Base-by-base conservation (phyloP, 805 yeast genomes). In the Saccharomycopsis fodiens region DNA sequence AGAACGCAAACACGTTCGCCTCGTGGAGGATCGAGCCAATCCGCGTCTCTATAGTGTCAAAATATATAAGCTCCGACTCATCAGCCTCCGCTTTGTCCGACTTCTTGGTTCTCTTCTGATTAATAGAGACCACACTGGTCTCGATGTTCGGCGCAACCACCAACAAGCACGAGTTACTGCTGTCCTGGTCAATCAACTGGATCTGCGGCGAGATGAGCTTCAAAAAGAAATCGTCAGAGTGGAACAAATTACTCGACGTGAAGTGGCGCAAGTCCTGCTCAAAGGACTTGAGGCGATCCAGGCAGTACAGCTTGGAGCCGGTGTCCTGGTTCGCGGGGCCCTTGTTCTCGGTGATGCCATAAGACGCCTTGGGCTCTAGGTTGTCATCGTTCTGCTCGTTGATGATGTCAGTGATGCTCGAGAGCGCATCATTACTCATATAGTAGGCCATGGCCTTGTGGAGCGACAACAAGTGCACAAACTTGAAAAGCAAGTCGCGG, bases 171-270 rank as follows among this genome's bases (percentile, higher is more conserved):
- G 83, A 67, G 36, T 76, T 78, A 2, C 68, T 72, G 21, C 72
- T 70, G 44, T 69, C 68, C 25, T 69, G 70, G 13, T 76, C 68
- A 40, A 75, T 70, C 21, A 83, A 55, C 58, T 89, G 97, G 39
- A 88, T 76, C 60, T 91, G 96, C 0, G 97, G 96, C 22, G 86
- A 76, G 4, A 82, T 66, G 36, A 91, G 67, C 48, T 79, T 79
- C 25, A 89, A 69, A 51, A 79, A 66, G 57, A 78, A 83, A 36
- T 83, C 76, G 44, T 79, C 76, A 35, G 61, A 67, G 3, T 69
- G 58, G 48, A 55, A 61, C 69, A 46, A 64, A 55, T 59, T 49
- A 36, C 64, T 59, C 2, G 61, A 64, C 1, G 64, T 60, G 2
- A 72, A 59, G 4, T 58, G 55, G 48, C 73, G 62, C 30, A 86